Evolutionary conservation across 208 protist species (phyloP).

Genomic region (Acanthamoeba royreba): DNA sequence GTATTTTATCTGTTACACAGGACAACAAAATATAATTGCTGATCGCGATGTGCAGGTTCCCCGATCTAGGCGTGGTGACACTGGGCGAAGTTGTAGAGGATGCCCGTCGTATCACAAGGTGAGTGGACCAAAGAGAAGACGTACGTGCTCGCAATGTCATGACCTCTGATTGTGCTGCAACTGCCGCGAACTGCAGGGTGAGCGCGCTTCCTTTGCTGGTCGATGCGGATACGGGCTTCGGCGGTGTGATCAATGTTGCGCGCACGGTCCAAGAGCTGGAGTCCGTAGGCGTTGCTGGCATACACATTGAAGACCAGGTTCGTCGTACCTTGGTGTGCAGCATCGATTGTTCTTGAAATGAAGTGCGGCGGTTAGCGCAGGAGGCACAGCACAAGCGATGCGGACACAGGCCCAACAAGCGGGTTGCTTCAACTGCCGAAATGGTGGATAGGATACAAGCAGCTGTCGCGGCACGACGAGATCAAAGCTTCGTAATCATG

Average conservation of each 20-base stretch:
- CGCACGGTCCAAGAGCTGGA: slow-evolving; percentile 64
- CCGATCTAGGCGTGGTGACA: slow-evolving; percentile 69
- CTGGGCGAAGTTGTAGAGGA: slow-evolving; percentile 75
- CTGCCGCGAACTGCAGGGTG: not conserved
- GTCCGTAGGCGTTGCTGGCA: slow-evolving; percentile 58
- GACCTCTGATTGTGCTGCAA: not conserved
- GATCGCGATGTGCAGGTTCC: slow-evolving; percentile 43
- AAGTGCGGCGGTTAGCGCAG: not conserved
- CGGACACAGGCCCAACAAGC: slow-evolving; percentile 68
- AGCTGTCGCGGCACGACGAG: slow-evolving; percentile 36
- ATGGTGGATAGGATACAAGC: slow-evolving; percentile 61
- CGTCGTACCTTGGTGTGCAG: not conserved
- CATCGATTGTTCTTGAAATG: not conserved
- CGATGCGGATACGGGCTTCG: slow-evolving; percentile 73
- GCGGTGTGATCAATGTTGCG: slow-evolving; percentile 59
- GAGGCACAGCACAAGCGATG: slow-evolving; percentile 54
- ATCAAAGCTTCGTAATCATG: slow-evolving; percentile 73
- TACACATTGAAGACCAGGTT: slow-evolving; percentile 72
- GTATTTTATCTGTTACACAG: too few species aligned
- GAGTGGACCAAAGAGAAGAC: not conserved
- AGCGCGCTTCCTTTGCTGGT: slow-evolving; percentile 67
- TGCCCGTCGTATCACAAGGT: slow-evolving; percentile 60
- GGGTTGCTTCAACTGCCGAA: slow-evolving; percentile 23
- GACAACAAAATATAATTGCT: too few species aligned
- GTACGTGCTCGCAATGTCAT: not conserved